A percentile compares a stretch with the other conserved stretches of the same genome.
phyloP scores from a whole-genome alignment of 371 early-diverging fungal genomes.

The Haplosporangium sp. region DNA sequence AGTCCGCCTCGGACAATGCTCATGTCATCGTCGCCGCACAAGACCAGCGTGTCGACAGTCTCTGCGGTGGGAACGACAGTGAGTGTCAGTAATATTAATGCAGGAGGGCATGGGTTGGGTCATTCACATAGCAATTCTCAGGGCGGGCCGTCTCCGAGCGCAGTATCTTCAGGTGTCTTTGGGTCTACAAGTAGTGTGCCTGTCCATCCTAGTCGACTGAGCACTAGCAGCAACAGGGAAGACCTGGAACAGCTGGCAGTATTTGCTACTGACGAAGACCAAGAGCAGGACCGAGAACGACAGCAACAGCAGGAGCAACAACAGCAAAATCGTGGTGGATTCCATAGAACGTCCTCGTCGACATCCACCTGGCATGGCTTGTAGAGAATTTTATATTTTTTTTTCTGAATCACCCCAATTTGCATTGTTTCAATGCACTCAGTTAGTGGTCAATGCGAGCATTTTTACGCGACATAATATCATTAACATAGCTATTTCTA shows the following conservation, averaged over 20 bases:
- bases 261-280: constrained; percentile 54
- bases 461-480: too few species aligned
- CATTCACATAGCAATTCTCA: constrained; percentile 2
- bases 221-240: constrained; percentile 44
- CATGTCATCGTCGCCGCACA: constrained; percentile 43
- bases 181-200: constrained; percentile 32
- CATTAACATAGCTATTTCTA: too few species aligned
- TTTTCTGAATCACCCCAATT: neutral
- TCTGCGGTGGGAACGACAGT: constrained; percentile 49
- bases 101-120: constrained; percentile 3
- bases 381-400: constrained; percentile 18
- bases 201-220: constrained; percentile 44
- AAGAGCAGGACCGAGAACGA: constrained; percentile 31
- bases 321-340: constrained; percentile 18
- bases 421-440: too few species aligned
- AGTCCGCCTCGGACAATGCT: constrained; percentile 52
- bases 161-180: constrained; percentile 18
- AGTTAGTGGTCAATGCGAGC: too few species aligned
- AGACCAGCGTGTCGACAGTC: constrained; percentile 37
- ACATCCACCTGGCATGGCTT: constrained; percentile 45
- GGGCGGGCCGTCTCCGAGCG: constrained; percentile 24
- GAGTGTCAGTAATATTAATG: constrained; percentile 17
- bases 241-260: constrained; percentile 50
- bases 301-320: constrained; percentile 20
- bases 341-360: constrained; percentile 42